These are phyloP conservation scores for Trichoderma asperellum DNA, from an alignment of 2,329 filamentous ascomycete genomes.

Conservation along the genomic window DNA sequence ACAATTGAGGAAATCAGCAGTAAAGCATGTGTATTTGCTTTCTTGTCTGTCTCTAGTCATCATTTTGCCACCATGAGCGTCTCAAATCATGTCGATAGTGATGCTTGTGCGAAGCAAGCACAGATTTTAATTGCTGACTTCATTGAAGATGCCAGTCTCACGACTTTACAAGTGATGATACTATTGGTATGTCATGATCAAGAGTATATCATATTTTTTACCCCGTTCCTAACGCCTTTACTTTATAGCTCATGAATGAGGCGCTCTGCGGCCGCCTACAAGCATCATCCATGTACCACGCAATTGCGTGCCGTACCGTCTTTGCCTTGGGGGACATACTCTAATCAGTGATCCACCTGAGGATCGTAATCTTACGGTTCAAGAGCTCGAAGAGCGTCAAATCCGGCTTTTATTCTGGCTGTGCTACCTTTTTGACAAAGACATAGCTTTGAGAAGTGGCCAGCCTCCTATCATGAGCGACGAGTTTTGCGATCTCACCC, in stretches of 20 bases:
- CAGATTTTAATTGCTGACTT: constrained; percentile 49
- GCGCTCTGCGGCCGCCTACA: constrained; percentile 53
- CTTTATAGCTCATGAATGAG: constrained; percentile 46
- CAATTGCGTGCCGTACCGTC: constrained; percentile 52
- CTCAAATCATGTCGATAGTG: constrained; percentile 43
- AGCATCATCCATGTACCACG: constrained; percentile 48
- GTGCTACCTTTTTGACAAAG: constrained; percentile 59
- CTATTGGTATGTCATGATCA: constrained; percentile 50
- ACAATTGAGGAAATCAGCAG: constrained; percentile 41
- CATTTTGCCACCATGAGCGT: constrained; percentile 32
- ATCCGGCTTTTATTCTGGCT: constrained; percentile 57
- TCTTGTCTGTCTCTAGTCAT: constrained; percentile 45
- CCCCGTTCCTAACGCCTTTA: neutral
- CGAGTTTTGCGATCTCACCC: constrained; percentile 56
- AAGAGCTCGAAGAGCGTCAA: constrained; percentile 40
- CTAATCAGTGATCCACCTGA: constrained; percentile 30
- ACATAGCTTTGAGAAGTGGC: constrained; percentile 57
- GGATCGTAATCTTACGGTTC: constrained; percentile 28
- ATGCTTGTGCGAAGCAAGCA: constrained; percentile 47
- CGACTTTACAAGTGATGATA: constrained; percentile 49
- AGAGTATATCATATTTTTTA: neutral
- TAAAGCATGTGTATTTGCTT: constrained; percentile 54
- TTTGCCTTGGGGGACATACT: constrained; percentile 55
- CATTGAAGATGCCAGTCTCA: constrained; percentile 49
- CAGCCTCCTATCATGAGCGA: constrained; percentile 56